Percentiles rank a stretch among this genome's conserved stretches.
Conservation (phyloP, 2,329 filamentous ascomycete species). For the Talaromyces amestolkiae region DNA sequence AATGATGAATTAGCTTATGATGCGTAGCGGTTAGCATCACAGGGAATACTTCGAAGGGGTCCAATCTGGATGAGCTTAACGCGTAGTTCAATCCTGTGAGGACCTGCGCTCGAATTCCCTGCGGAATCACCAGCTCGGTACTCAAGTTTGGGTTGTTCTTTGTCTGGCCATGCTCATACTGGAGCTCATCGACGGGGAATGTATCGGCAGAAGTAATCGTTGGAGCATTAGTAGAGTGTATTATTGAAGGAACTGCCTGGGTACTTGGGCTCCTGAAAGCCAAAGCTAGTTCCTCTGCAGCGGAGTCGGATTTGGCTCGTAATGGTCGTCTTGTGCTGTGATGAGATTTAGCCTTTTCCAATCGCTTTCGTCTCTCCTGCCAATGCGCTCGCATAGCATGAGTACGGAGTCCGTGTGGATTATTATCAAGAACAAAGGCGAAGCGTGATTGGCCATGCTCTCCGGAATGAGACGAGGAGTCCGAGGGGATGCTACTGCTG, state of each 20-base stretch:
- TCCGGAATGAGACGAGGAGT: neutral
- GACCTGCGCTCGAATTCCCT: slow-evolving; percentile 10
- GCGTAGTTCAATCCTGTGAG: slow-evolving; percentile 32
- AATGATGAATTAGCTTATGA: slow-evolving; percentile 39
- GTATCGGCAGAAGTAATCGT: neutral
- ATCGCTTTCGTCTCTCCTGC: slow-evolving; percentile 29
- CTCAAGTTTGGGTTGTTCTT: neutral
- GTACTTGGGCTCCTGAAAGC: neutral
- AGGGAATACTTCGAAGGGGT: slow-evolving; percentile 40
- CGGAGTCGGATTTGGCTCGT: neutral
- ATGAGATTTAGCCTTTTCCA: slow-evolving; percentile 8
- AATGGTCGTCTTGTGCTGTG: neutral
- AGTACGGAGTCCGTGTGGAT: slow-evolving; percentile 28
- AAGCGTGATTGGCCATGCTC: slow-evolving; percentile 18
- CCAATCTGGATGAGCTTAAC: slow-evolving; percentile 28
- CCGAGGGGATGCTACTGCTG: neutral
- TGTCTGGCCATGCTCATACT: neutral
- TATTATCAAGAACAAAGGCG: slow-evolving; percentile 25
- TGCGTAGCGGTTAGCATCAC: slow-evolving; percentile 35
- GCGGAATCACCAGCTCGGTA: neutral
- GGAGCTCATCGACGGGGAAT: neutral
- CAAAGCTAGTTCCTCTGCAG: neutral
- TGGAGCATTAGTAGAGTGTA: neutral
- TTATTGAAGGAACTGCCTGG: neutral
- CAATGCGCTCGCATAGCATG: slow-evolving; percentile 42